Base-by-base conservation (phyloP, 2,329 filamentous ascomycete species). In the Penicillium griseofulvum region DNA sequence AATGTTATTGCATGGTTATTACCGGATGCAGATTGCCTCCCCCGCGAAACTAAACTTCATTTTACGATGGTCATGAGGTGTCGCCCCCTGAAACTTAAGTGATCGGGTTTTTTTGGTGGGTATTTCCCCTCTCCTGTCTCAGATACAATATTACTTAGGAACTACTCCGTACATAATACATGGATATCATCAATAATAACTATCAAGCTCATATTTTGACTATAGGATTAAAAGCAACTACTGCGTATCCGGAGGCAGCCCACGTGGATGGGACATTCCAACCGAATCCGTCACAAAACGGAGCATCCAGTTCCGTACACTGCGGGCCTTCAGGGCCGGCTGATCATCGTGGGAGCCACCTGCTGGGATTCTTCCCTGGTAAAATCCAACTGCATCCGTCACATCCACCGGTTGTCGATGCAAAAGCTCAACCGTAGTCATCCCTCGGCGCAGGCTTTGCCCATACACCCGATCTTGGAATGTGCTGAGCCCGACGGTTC, bases 391-490 rank as follows among this genome's bases (percentile, higher is more conserved):
- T 55, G 66, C 70, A 68, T 82, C 85, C 36, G 68, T 79, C 62
- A 75, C 76, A 55, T 82, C 81, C 9, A 82, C 67, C 56, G 74
- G 79, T 53, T 78, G 75, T 22, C 84, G 80, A 64, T 84, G 84
- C 17, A 95, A 73, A 41, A 95, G 74, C 58, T 86, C 81, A 26
- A 93, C 76, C 58, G 81, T 84, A 4, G 90, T 92, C 64, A 89
- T 81, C 8, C 85, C 84, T 59, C 83, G 83, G 28, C 88, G 83
- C 58, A 97, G 75, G 66, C 88, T 94, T 70, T 95, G 89, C 0
- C 93, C 92, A 65, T 94, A 91, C 0, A 97, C 92, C 64, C 83
- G 87, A 44, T 85, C 83, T 49, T 82, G 82, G 70, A 93, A 97
- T 4, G 85, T 84, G 49, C 85, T 84, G 49, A 97, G 78, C 0